Percentiles rank a stretch among this genome's conserved stretches.
Evolutionary conservation across 2,329 filamentous ascomycete genomes (phyloP).

Genomic region (Epichloe gansuensis): DNA sequence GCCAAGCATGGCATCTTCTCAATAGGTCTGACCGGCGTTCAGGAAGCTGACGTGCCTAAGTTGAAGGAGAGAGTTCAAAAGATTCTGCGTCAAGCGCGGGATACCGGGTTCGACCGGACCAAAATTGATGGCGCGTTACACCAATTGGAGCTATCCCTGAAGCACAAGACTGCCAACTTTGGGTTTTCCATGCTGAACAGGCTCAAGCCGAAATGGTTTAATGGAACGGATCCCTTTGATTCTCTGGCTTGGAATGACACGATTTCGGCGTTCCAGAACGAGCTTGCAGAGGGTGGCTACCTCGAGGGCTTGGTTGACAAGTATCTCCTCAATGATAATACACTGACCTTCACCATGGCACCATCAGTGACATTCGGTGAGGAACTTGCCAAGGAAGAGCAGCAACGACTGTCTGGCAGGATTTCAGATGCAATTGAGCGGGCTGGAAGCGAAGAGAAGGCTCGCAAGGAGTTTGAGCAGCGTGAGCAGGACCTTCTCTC

Average conservation of each 20-base stretch:
- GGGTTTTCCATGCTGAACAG: slow-evolving; percentile 84
- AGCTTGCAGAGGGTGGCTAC: slow-evolving; percentile 65
- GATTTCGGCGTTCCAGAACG: slow-evolving; percentile 67
- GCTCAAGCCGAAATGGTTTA: slow-evolving; percentile 88
- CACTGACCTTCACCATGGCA: slow-evolving; percentile 86
- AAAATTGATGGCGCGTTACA: slow-evolving; percentile 94
- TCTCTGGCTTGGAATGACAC: slow-evolving; percentile 86
- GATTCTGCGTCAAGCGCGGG: slow-evolving; percentile 56
- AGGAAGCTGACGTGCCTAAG: slow-evolving; percentile 63
- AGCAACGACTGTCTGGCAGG: slow-evolving; percentile 58
- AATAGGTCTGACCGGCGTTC: slow-evolving; percentile 81
- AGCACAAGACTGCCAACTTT: slow-evolving; percentile 94
- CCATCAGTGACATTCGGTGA: slow-evolving; percentile 66
- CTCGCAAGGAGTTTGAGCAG: slow-evolving; percentile 58
- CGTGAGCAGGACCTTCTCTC: slow-evolving; percentile 69
- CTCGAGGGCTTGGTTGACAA: slow-evolving; percentile 78
- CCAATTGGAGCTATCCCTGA: slow-evolving; percentile 82
- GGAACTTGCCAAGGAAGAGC: slow-evolving; percentile 66
- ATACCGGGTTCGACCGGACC: slow-evolving; percentile 72
- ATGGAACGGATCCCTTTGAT: slow-evolving; percentile 84
- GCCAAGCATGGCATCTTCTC: slow-evolving; percentile 74
- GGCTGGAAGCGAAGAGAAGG: slow-evolving; percentile 59
- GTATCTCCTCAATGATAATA: slow-evolving; percentile 79
- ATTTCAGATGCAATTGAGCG: slow-evolving; percentile 57
- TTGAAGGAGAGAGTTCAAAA: slow-evolving; percentile 63